Evolutionary conservation across 2,329 filamentous ascomycete species (phyloP).

Genomic region (Botryotinia calthae): DNA sequence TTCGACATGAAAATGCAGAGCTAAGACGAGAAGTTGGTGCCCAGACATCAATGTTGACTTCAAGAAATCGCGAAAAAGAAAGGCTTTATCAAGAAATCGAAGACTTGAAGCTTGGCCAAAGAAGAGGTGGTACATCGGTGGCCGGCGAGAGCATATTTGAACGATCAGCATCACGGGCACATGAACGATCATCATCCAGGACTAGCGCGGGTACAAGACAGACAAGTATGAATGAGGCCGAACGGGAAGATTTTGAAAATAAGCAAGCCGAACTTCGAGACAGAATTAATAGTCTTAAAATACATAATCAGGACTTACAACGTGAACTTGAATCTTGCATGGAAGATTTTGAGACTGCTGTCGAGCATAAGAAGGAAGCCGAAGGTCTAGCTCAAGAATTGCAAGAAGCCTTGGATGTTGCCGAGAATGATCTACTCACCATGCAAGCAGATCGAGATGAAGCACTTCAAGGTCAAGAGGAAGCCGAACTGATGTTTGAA

Average conservation of each 20-base stretch:
- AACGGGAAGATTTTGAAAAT: conserved; percentile 82
- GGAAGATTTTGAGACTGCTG: conserved; percentile 73
- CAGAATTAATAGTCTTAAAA: conserved; percentile 77
- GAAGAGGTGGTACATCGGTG: conserved; percentile 64
- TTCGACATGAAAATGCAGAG: conserved; percentile 90
- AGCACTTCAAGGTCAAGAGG: conserved; percentile 63
- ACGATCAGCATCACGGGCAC: conserved; percentile 83
- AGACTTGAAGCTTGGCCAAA: conserved; percentile 84
- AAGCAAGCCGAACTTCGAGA: conserved; percentile 82
- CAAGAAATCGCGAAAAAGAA: conserved; percentile 91
- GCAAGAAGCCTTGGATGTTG: conserved; percentile 77
- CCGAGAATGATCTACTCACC: conserved; percentile 74
- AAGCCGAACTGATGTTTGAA: conserved; percentile 59
- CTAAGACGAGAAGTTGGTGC: conserved; percentile 88
- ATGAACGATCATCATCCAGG: conserved; percentile 70
- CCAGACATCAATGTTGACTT: conserved; percentile 96
- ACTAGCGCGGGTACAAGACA: conserved; percentile 47
- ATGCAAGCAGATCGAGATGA: conserved; percentile 85
- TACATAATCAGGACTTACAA: conserved; percentile 87
- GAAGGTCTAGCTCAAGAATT: conserved; percentile 60
- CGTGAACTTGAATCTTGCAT: conserved; percentile 77
- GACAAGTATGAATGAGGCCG: conserved; percentile 62
- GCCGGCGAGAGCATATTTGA: conserved; percentile 90
- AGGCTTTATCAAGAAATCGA: conserved; percentile 95
- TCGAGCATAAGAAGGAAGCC: conserved; percentile 59